Conservation (phyloP, 768 basidiomycete species). For the Termitomyces sp. region DNA sequence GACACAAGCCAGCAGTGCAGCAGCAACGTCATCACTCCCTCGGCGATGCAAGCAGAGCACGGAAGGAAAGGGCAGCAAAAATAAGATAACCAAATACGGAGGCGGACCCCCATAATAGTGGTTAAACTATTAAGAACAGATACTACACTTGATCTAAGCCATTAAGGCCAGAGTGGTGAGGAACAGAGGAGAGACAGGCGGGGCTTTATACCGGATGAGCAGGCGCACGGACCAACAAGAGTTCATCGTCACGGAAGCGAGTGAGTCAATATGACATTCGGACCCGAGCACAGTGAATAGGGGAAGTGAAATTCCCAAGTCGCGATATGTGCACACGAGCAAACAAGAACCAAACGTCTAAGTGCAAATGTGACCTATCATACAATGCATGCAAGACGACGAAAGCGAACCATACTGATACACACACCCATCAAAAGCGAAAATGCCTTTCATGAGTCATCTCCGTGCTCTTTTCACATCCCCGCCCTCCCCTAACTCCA, state of each 20-base stretch:
- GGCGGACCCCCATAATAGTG: not conserved
- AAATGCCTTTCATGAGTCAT: conserved; percentile 7
- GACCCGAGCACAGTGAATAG: not conserved
- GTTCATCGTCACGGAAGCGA: not conserved
- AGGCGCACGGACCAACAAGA: not conserved
- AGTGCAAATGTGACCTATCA: not conserved
- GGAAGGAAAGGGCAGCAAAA: not conserved
- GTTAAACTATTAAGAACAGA: not conserved
- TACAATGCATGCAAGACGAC: conserved; percentile 10
- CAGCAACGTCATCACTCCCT: not conserved
- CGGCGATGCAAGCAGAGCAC: not conserved
- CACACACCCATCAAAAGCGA: not conserved
- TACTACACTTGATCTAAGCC: not conserved
- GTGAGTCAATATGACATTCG: not conserved
- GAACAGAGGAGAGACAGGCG: not conserved
- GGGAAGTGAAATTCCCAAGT: not conserved
- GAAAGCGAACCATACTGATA: conserved; percentile 10
- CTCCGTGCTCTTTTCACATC: conserved; percentile 42
- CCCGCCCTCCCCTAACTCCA: conserved; percentile 38
- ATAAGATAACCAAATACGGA: not conserved
- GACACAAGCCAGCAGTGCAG: not conserved
- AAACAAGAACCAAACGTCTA: not conserved
- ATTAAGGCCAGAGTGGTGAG: not conserved
- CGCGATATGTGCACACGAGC: not conserved
- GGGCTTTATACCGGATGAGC: not conserved